These are phyloP conservation scores for Pezicula neosporulosa DNA, from an alignment of 2,329 filamentous ascomycete species.

Conservation along the genomic window DNA sequence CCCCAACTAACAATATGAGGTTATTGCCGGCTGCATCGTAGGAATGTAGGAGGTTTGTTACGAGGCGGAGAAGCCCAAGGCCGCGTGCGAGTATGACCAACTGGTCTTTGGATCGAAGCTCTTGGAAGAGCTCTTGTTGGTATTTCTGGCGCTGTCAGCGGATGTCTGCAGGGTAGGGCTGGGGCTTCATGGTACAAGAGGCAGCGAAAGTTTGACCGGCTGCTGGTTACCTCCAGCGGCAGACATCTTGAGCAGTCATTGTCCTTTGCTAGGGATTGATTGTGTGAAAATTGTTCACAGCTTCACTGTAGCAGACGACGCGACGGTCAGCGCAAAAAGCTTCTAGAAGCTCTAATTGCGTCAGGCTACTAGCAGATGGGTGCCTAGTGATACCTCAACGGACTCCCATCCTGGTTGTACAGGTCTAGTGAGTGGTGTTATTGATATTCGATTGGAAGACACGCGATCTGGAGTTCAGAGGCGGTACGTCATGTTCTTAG, in stretches of 20 bases:
- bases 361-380: no score
- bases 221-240: slow-evolving; percentile 44
- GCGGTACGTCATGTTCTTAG: not conserved
- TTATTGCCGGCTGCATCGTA: slow-evolving; percentile 97
- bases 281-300: not conserved
- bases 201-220: slow-evolving; percentile 79
- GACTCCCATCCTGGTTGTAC: no score
- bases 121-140: slow-evolving; percentile 92
- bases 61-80: slow-evolving; percentile 83
- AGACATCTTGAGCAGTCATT: slow-evolving; percentile 28
- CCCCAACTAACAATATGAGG: slow-evolving; percentile 82
- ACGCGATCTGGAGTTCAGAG: not conserved
- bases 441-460: not conserved
- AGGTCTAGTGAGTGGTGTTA: no score
- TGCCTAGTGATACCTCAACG: no score
- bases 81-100: slow-evolving; percentile 89
- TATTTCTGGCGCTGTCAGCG: slow-evolving; percentile 57
- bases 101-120: slow-evolving; percentile 87
- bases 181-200: slow-evolving; percentile 49
- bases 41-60: slow-evolving; percentile 94
- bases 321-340: not conserved
- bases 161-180: not conserved
- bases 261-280: not conserved
- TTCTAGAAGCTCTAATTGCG: no score
- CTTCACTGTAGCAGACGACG: not conserved